phyloP scores from a whole-genome alignment of 805 yeast species.

The Cyberlindnera xylosilytica region DNA sequence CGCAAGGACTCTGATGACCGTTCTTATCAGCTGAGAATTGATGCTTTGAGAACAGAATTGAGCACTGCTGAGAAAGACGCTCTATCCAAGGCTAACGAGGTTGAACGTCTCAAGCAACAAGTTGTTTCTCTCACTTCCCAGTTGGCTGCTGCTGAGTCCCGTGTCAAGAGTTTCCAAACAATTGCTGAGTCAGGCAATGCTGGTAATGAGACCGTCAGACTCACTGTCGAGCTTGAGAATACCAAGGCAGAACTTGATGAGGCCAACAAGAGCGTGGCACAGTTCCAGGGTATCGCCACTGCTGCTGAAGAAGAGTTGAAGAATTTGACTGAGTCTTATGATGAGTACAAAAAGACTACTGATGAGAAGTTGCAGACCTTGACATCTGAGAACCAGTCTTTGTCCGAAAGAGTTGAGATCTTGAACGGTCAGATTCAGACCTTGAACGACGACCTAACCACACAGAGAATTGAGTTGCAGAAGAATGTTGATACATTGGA shows the following conservation, averaged over 20 bases:
- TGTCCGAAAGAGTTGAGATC: slow-evolving; percentile 23
- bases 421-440: slow-evolving; percentile 31
- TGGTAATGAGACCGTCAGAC: slow-evolving; percentile 29
- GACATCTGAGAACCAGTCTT: slow-evolving; percentile 20
- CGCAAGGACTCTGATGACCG: slow-evolving; percentile 57
- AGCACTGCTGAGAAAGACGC: slow-evolving; percentile 40
- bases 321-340: slow-evolving; percentile 53
- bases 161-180: slow-evolving; percentile 30
- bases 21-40: slow-evolving; percentile 58
- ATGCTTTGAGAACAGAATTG: slow-evolving; percentile 46
- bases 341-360: slow-evolving; percentile 34
- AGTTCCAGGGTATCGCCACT: slow-evolving; percentile 58
- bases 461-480: slow-evolving; percentile 28
- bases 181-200: slow-evolving; percentile 25
- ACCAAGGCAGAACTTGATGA: slow-evolving; percentile 53
- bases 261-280: slow-evolving; percentile 55
- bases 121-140: slow-evolving; percentile 32
- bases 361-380: slow-evolving; percentile 17
- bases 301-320: slow-evolving; percentile 66
- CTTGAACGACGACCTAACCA: slow-evolving; percentile 31
- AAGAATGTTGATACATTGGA: slow-evolving; percentile 16
- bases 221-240: slow-evolving; percentile 18
- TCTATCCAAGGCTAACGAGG: slow-evolving; percentile 35
- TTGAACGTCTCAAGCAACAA: slow-evolving; percentile 39
- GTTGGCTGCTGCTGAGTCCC: slow-evolving; percentile 29